phyloP scores from a whole-genome alignment of 345 rosid genomes.

The Iberis pinnata region DNA sequence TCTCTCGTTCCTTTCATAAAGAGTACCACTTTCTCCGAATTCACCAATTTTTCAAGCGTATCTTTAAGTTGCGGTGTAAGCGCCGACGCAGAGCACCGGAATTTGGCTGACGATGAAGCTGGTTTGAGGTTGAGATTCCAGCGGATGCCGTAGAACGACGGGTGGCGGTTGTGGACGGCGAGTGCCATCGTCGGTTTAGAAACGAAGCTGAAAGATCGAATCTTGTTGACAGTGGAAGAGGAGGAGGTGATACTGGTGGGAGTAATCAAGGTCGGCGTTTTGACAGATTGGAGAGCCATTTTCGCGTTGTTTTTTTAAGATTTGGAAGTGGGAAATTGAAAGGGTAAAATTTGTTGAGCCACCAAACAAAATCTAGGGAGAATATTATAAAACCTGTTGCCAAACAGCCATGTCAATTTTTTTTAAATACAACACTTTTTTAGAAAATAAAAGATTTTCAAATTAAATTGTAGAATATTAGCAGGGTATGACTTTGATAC shows the following conservation, averaged over 20 bases:
- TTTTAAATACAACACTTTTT: no score
- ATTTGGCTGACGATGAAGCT: neutral
- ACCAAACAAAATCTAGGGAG: neutral
- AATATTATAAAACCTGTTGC: neutral
- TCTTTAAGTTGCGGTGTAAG: slow-evolving; percentile 63
- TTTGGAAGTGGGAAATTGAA: slow-evolving; percentile 2
- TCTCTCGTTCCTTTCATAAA: slow-evolving; percentile 90
- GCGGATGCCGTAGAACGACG: slow-evolving; percentile 6
- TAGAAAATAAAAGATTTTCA: no score
- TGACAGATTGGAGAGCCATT: slow-evolving; percentile 31
- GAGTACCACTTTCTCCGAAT: slow-evolving; percentile 63
- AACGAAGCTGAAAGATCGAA: slow-evolving; percentile 10
- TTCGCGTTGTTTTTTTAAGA: neutral
- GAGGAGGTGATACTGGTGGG: neutral
- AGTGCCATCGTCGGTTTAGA: slow-evolving; percentile 7
- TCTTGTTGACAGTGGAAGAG: neutral
- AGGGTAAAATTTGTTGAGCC: slow-evolving; percentile 18
- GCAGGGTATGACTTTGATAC: no score
- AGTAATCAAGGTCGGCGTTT: slow-evolving; percentile 17
- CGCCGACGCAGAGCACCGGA: slow-evolving; percentile 37
- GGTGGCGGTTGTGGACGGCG: slow-evolving; percentile 1
- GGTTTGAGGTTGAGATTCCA: slow-evolving; percentile 16
- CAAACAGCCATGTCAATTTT: no score
- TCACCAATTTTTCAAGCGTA: slow-evolving; percentile 67
- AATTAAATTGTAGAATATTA: no score